Percentiles rank a stretch among this genome's conserved stretches.
These are phyloP conservation scores for Fomitopsis betulina DNA, from an alignment of 1,284 basidiomycete species.

Conservation along the genomic window DNA sequence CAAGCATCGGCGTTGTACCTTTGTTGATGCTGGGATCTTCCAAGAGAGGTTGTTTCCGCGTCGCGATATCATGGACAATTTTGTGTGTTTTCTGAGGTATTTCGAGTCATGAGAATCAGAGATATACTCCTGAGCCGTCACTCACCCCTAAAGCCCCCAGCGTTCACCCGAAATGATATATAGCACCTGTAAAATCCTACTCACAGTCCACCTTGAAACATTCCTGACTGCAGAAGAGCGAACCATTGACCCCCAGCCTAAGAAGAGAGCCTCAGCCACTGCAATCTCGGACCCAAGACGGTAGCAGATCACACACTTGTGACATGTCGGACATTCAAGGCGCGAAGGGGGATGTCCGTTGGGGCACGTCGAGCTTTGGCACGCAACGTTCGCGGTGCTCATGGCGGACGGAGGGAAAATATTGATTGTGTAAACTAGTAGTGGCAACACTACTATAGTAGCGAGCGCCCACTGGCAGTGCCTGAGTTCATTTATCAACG, in stretches of 20 bases:
- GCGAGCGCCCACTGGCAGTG: too few relatives aligned
- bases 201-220: conserved; percentile 83
- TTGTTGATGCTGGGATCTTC: conserved; percentile 29
- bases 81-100: conserved; percentile 76
- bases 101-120: conserved; percentile 5
- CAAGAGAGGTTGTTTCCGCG: conserved; percentile 32
- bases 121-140: conserved; percentile 5
- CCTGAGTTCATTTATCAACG: too few relatives aligned
- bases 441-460: too few relatives aligned
- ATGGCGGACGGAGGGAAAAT: conserved; percentile 11
- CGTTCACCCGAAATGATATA: background rate
- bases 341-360: conserved; percentile 74
- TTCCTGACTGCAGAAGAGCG: conserved; percentile 81
- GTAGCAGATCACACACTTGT: conserved; percentile 51
- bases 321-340: conserved; percentile 80
- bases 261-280: conserved; percentile 10
- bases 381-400: conserved; percentile 34
- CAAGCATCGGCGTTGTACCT: conserved; percentile 14
- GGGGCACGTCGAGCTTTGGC: conserved; percentile 66
- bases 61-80: conserved; percentile 62
- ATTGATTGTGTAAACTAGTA: too few relatives aligned
- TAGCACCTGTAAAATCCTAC: conserved; percentile 24
- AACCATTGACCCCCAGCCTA: conserved; percentile 76
- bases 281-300: conserved; percentile 1
- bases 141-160: conserved; percentile 41